Base-by-base conservation (phyloP, 331 rosid genomes). In the Arachis monticola region DNA sequence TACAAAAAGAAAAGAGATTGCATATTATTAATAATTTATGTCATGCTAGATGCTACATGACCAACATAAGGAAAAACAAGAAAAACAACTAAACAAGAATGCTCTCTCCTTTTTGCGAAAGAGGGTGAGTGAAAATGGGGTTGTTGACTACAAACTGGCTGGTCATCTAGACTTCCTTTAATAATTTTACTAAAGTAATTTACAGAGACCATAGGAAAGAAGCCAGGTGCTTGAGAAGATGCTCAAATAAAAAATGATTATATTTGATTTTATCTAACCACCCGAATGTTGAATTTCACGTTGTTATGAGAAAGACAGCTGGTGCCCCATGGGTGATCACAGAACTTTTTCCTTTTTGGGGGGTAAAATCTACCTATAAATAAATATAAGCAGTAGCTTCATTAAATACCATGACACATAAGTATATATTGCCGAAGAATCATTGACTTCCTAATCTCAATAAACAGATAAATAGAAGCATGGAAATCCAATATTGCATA, bases 401-500 rank as follows among this genome's bases (percentile, higher is more conserved):
- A 57, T 68, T 53, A 80, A 68, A 73, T 74, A 77, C 32, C 6
- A 71, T 13, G 56, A 55, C 66, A 73, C 50, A 63, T 74, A 80
- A 76, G 65, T 56, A 61, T 5, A 57, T 27, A 65, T 38, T 46
- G 38, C 11, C 41, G 67, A 61, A 64, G 7, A 65, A 45, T 14
- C 72, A 70, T 38, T 75, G 50, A 47, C 55, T 79, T 78, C 53
- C 51, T 30, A 60, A 10, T 42, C 22, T 59, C 50, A 7, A 70
- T 56, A 46, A 22, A 40, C 46, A 27, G 60, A 63, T 5, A 22
- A 52, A 51, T 2, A 57, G 0, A 46, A 45, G 62, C 60, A 48
- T 58, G 46, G 10, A 32, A 69, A 72, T 27, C 58, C 67, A 51
- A 40, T 48, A 59, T 55, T 50, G 40, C 87, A 67, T 88, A 95